Conservation (phyloP, 352 stramenopile genomes). For the Globisporangium okanoganense region DNA sequence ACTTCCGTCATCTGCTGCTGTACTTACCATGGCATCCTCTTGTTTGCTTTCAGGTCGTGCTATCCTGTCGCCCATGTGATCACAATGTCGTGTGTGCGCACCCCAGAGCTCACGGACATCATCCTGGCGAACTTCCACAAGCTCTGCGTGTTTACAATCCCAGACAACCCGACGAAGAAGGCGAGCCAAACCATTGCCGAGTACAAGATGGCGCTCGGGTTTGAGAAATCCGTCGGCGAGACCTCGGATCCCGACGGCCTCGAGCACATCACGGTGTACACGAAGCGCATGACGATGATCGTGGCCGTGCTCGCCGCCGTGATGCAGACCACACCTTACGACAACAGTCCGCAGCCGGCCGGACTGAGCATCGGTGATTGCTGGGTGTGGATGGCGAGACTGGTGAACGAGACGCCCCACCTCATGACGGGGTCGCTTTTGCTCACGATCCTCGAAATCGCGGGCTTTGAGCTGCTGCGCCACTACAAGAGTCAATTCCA, state of each 20-base stretch:
- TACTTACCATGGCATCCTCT: not conserved
- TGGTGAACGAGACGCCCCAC: slow-evolving; percentile 67
- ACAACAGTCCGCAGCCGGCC: slow-evolving; percentile 42
- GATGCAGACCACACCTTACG: slow-evolving; percentile 64
- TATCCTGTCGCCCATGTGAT: slow-evolving; percentile 75
- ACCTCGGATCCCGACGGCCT: slow-evolving; percentile 51
- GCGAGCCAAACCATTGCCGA: slow-evolving; percentile 44
- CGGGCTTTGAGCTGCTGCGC: slow-evolving; percentile 57
- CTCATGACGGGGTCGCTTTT: slow-evolving; percentile 65
- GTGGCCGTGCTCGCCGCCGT: slow-evolving; percentile 61
- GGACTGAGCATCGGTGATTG: slow-evolving; percentile 64
- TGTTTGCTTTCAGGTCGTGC: slow-evolving; percentile 35
- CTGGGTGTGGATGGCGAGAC: slow-evolving; percentile 63
- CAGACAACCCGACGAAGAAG: slow-evolving; percentile 53
- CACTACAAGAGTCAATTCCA: slow-evolving; percentile 77
- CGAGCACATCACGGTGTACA: slow-evolving; percentile 75
- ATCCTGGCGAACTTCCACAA: slow-evolving; percentile 73
- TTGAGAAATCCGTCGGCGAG: slow-evolving; percentile 61
- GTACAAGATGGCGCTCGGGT: slow-evolving; percentile 64
- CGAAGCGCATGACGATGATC: slow-evolving; percentile 80
- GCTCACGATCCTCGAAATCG: slow-evolving; percentile 77
- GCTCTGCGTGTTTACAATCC: slow-evolving; percentile 72
- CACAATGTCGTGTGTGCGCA: slow-evolving; percentile 70
- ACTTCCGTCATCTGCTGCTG: not conserved
- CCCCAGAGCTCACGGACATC: slow-evolving; percentile 64